A percentile compares a stretch with the other conserved stretches of the same genome.
These are phyloP conservation scores for Russula compacta DNA, from an alignment of 768 basidiomycete species.

Conservation along the genomic window DNA sequence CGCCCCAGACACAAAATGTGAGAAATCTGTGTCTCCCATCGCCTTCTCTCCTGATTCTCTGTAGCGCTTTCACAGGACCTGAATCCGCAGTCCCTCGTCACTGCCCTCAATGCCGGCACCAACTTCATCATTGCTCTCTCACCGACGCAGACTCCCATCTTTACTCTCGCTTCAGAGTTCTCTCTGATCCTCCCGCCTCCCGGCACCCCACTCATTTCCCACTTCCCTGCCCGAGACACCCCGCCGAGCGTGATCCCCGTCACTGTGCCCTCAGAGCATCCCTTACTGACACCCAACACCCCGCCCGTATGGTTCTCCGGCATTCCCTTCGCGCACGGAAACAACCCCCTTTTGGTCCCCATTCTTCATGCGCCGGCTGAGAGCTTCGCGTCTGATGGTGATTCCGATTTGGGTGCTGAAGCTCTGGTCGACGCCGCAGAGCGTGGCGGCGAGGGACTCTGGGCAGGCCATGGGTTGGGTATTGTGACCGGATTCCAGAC, in stretches of 20 bases:
- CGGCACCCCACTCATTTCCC: slow-evolving; percentile 73
- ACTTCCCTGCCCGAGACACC: slow-evolving; percentile 71
- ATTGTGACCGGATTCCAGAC: slow-evolving; percentile 90
- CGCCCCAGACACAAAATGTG: slow-evolving; percentile 80
- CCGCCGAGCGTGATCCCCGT: slow-evolving; percentile 60
- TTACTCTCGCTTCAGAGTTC: slow-evolving; percentile 83
- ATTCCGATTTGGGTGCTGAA: slow-evolving; percentile 47
- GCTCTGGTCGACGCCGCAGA: slow-evolving; percentile 62
- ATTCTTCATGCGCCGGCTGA: slow-evolving; percentile 70
- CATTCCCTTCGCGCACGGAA: slow-evolving; percentile 51
- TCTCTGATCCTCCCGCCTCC: slow-evolving; percentile 82
- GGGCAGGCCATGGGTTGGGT: slow-evolving; percentile 70
- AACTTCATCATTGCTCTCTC: slow-evolving; percentile 83
- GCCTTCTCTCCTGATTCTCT: background rate
- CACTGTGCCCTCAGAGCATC: slow-evolving; percentile 33
- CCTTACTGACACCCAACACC: slow-evolving; percentile 40
- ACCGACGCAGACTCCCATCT: slow-evolving; percentile 61
- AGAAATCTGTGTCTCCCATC: slow-evolving; percentile 21
- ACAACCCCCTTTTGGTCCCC: slow-evolving; percentile 73
- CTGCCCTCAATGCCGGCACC: slow-evolving; percentile 56
- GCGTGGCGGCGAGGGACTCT: slow-evolving; percentile 67
- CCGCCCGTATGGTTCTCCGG: slow-evolving; percentile 73
- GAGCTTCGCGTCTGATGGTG: slow-evolving; percentile 67
- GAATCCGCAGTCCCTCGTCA: slow-evolving; percentile 71
- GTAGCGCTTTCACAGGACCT: slow-evolving; percentile 65